Conservation (phyloP, 495 filamentous ascomycete species). For the Arthonia radiata region DNA sequence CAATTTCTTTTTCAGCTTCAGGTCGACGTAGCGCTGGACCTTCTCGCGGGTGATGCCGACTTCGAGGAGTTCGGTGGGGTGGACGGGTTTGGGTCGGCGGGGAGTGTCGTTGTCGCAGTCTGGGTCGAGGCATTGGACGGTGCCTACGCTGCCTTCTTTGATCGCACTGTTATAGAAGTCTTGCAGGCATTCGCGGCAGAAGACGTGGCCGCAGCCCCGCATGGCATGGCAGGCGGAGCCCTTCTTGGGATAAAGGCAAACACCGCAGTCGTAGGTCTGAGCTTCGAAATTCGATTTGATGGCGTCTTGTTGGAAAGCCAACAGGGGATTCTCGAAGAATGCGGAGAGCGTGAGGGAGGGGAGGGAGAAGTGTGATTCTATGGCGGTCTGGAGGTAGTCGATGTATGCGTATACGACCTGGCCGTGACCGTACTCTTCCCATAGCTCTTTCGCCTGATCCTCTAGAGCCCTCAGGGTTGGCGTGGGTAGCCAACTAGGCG, state of each 20-base stretch:
- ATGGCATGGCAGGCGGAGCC: conserved; percentile 56
- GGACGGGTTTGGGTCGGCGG: conserved; percentile 25
- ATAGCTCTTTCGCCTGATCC: conserved; percentile 34
- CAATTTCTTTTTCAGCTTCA: conserved; percentile 78
- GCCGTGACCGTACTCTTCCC: conserved; percentile 60
- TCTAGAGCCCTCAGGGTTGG: conserved; percentile 30
- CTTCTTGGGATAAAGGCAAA: conserved; percentile 84
- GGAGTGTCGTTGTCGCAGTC: conserved; percentile 40
- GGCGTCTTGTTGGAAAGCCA: conserved; percentile 55
- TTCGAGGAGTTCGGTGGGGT: conserved; percentile 66
- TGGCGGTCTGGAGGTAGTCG: conserved; percentile 58
- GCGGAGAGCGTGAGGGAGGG: conserved; percentile 25
- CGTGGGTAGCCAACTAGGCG: conserved; percentile 45
- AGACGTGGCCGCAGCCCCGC: conserved; percentile 65
- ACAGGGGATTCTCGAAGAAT: conserved; percentile 42
- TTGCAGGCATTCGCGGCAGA: conserved; percentile 61
- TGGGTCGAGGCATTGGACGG: conserved; percentile 52
- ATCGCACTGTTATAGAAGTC: conserved; percentile 81
- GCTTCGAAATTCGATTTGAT: conserved; percentile 51
- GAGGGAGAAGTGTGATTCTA: conserved; percentile 55
- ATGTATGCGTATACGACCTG: conserved; percentile 69
- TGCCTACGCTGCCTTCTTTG: conserved; percentile 52
- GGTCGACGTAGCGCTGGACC: conserved; percentile 61
- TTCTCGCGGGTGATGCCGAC: conserved; percentile 50
- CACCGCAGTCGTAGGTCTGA: conserved; percentile 69